A percentile compares a stretch with the other conserved stretches of the same genome.
These are phyloP conservation scores for Phytophthora sansomeana DNA, from an alignment of 352 stramenopile species.

Conservation along the genomic window DNA sequence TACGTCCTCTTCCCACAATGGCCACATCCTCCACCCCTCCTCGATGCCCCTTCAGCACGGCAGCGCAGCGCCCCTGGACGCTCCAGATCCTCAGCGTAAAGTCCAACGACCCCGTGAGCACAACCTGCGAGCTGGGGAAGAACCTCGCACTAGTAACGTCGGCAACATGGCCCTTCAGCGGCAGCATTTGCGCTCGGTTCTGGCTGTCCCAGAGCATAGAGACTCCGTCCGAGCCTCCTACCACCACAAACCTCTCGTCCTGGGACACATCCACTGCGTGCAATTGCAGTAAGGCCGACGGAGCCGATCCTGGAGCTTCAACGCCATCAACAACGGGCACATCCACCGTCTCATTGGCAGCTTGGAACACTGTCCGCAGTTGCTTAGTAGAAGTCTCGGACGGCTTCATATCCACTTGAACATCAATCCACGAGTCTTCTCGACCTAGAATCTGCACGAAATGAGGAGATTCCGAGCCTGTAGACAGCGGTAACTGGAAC, in stretches of 20 bases:
- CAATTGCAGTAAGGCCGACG: conserved; percentile 43
- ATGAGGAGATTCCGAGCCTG: conserved; percentile 2
- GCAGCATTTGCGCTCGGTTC: conserved; percentile 36
- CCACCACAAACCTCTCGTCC: conserved; percentile 57
- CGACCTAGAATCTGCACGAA: conserved; percentile 48
- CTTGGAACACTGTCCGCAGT: conserved; percentile 63
- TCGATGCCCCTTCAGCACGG: conserved; percentile 64
- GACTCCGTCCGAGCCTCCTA: conserved; percentile 65
- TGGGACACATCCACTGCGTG: conserved; percentile 55
- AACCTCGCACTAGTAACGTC: conserved; percentile 71
- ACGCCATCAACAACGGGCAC: conserved; percentile 16
- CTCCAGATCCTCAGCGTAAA: conserved; percentile 82
- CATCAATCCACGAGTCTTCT: conserved; percentile 58
- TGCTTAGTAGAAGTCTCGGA: conserved; percentile 10
- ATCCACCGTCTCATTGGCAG: conserved; percentile 49
- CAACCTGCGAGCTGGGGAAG: conserved; percentile 76
- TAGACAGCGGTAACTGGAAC: conserved; percentile 53
- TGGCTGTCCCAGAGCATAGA: conserved; percentile 59
- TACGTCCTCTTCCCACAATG: conserved; percentile 70
- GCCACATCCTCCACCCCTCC: conserved; percentile 65
- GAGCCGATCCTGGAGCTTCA: not conserved
- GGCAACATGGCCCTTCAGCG: conserved; percentile 59
- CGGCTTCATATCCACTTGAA: conserved; percentile 36
- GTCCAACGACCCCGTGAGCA: conserved; percentile 77
- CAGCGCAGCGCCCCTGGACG: conserved; percentile 55